Conservation (phyloP, 768 basidiomycete species). For the Leucogyrophana mollusca region DNA sequence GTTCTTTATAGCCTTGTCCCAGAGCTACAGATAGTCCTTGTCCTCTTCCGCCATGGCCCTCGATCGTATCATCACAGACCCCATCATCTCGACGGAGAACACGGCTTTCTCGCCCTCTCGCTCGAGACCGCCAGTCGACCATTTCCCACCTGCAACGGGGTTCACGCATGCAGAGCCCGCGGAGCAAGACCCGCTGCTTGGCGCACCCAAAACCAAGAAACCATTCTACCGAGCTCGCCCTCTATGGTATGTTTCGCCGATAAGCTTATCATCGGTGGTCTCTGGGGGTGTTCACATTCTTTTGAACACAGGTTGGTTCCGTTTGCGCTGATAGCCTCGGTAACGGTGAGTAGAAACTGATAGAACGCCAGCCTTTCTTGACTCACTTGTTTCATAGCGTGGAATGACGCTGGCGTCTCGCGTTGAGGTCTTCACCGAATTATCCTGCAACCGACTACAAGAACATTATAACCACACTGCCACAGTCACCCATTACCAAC, state of each 20-base stretch:
- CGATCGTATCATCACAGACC: constrained; percentile 31
- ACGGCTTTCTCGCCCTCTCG: constrained; percentile 21
- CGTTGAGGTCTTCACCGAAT: constrained; percentile 76
- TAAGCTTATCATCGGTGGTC: not conserved
- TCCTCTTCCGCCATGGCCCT: constrained; percentile 14
- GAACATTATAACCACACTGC: constrained; percentile 40
- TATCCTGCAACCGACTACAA: constrained; percentile 65
- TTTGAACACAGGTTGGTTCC: constrained; percentile 81
- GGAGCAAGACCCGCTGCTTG: constrained; percentile 34
- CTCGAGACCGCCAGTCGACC: constrained; percentile 18
- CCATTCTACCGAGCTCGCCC: constrained; percentile 51
- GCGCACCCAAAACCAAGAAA: constrained; percentile 30
- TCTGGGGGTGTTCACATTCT: not conserved
- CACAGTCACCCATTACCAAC: not conserved
- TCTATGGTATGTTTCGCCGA: constrained; percentile 38
- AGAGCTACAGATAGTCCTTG: too few relatives aligned
- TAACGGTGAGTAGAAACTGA: constrained; percentile 51
- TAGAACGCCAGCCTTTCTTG: too few relatives aligned
- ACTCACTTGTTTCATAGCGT: constrained; percentile 43
- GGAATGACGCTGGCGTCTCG: constrained; percentile 79
- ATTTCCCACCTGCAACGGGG: constrained; percentile 11
- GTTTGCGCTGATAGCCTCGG: constrained; percentile 60
- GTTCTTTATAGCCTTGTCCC: too few relatives aligned
- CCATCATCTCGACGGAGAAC: constrained; percentile 35
- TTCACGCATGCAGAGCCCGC: constrained; percentile 15